Evolutionary conservation across 345 rosid species (phyloP).

Genomic region (Linum lewisii): DNA sequence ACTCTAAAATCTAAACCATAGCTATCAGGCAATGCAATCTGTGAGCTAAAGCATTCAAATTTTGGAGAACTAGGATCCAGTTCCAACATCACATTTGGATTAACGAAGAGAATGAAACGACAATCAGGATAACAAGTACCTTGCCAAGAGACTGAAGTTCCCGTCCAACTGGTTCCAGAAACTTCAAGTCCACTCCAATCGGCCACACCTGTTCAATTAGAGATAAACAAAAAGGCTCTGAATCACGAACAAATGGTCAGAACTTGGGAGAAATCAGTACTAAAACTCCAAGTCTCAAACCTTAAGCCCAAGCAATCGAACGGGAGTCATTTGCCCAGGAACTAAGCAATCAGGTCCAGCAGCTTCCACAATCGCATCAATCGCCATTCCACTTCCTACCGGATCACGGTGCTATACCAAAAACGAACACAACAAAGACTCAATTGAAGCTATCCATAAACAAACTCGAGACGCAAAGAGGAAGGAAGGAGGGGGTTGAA

Average conservation of each 20-base stretch:
- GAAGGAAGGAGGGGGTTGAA: background rate
- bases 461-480: background rate
- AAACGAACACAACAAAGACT: background rate
- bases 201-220: constrained; percentile 71
- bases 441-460: background rate
- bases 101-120: background rate
- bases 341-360: constrained; percentile 88
- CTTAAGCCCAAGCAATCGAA: constrained; percentile 72
- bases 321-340: constrained; percentile 73
- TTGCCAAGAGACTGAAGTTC: constrained; percentile 72
- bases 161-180: constrained; percentile 69
- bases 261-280: background rate
- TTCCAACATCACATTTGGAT: background rate
- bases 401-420: constrained; percentile 67
- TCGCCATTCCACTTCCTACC: constrained; percentile 63
- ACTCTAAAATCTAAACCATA: no score
- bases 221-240: constrained; percentile 4
- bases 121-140: constrained; percentile 28
- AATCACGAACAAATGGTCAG: background rate
- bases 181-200: constrained; percentile 59
- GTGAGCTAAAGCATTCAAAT: no score
- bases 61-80: background rate
- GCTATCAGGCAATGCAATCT: no score
- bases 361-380: constrained; percentile 65
- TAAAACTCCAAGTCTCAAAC: constrained; percentile 16